Conservation (phyloP, 768 basidiomycete genomes). For the Butyriboletus loyo region DNA sequence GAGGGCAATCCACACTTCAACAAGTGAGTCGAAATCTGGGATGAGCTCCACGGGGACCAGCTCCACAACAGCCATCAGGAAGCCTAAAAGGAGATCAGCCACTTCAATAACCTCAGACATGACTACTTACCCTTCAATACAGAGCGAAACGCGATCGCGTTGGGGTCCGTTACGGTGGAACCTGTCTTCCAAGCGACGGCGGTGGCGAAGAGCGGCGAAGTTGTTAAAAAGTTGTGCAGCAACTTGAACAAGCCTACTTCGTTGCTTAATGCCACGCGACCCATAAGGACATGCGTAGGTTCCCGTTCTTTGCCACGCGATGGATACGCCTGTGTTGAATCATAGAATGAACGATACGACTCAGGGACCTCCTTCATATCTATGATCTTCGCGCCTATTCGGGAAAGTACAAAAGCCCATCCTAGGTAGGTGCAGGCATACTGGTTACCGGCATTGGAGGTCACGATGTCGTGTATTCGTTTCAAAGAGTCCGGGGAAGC, state of each 20-base stretch:
- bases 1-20: constrained; percentile 76
- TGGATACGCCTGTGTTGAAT: constrained; percentile 43
- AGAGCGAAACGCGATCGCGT: constrained; percentile 75
- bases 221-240: constrained; percentile 56
- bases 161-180: constrained; percentile 69
- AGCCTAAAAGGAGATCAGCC: constrained; percentile 44
- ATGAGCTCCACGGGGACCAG: constrained; percentile 74
- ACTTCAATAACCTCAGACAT: neutral
- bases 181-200: constrained; percentile 65
- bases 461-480: constrained; percentile 66
- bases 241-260: constrained; percentile 60
- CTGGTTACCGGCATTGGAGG: constrained; percentile 56
- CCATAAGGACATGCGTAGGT: constrained; percentile 54
- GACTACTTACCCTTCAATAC: constrained; percentile 71
- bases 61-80: constrained; percentile 72
- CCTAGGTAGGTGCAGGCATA: constrained; percentile 71
- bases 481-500: constrained; percentile 61
- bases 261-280: constrained; percentile 51
- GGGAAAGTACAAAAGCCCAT: constrained; percentile 82
- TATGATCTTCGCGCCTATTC: constrained; percentile 46
- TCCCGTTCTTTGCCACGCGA: constrained; percentile 55
- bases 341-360: constrained; percentile 54
- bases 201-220: constrained; percentile 75
- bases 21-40: constrained; percentile 65
- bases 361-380: constrained; percentile 51